A percentile compares a stretch with the other conserved stretches of the same genome.
Evolutionary conservation across 139 green algal genomes (phyloP).

Genomic region (Yamagishiella unicocca): DNA sequence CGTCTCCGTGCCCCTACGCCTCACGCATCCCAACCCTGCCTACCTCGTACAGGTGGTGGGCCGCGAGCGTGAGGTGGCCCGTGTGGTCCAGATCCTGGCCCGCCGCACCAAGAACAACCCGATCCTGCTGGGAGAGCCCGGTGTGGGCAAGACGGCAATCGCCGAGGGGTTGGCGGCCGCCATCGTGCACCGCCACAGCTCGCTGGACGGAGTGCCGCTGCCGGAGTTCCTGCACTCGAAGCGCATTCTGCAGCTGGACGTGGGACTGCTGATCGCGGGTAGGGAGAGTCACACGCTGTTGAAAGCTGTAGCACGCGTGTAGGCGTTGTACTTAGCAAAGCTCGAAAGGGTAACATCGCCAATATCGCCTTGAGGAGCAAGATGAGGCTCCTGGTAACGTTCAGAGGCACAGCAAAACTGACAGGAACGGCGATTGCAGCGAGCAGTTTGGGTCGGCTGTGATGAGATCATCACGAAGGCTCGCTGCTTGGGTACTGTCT

Average conservation of each 20-base stretch:
- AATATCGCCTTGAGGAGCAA: too few species aligned
- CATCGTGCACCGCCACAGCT: slow-evolving; percentile 77
- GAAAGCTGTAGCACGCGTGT: too few species aligned
- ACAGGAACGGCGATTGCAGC: too few species aligned
- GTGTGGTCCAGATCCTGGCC: slow-evolving; percentile 91
- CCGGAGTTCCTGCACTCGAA: slow-evolving; percentile 91
- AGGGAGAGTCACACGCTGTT: too few species aligned
- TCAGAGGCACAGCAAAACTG: too few species aligned
- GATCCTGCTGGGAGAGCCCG: slow-evolving; percentile 97
- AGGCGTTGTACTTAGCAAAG: too few species aligned
- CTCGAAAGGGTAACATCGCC: too few species aligned
- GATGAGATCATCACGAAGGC: too few species aligned
- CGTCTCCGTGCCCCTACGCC: background rate
- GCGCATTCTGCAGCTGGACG: slow-evolving; percentile 94
- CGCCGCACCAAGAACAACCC: slow-evolving; percentile 96
- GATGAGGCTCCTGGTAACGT: too few species aligned
- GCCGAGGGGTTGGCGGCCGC: slow-evolving; percentile 91
- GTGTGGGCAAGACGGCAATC: slow-evolving; percentile 93
- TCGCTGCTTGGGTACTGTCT: too few species aligned
- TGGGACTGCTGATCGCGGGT: slow-evolving; percentile 92
- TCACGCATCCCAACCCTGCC: background rate
- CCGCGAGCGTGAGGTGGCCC: slow-evolving; percentile 87
- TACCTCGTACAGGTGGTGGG: slow-evolving; percentile 80
- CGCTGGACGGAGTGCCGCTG: slow-evolving; percentile 75
- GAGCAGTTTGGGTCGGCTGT: too few species aligned